A percentile compares a stretch with the other conserved stretches of the same genome.
These are phyloP conservation scores for Grifola frondosa DNA, from an alignment of 1,284 basidiomycete species.

Conservation along the genomic window DNA sequence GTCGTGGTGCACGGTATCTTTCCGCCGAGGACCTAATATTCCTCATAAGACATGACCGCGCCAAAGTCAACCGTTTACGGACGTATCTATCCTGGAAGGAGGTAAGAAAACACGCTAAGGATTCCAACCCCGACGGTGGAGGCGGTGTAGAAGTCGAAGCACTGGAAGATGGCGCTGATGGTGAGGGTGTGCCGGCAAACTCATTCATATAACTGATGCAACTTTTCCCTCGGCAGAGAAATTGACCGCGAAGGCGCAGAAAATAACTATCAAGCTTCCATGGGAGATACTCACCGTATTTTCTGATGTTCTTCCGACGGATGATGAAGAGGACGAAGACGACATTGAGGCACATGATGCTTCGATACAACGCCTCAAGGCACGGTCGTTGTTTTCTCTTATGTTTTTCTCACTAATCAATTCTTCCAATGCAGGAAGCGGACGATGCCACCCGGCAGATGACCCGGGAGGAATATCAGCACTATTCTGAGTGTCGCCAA, in stretches of 20 bases:
- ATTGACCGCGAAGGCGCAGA: slow-evolving; percentile 81
- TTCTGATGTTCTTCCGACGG: slow-evolving; percentile 83
- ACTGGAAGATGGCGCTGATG: slow-evolving; percentile 76
- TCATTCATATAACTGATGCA: not conserved
- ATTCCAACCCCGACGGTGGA: slow-evolving; percentile 76
- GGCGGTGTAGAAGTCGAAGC: slow-evolving; percentile 80
- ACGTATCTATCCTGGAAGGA: slow-evolving; percentile 99
- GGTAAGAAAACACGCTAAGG: slow-evolving; percentile 93
- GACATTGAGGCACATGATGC: slow-evolving; percentile 96
- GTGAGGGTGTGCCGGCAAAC: slow-evolving; percentile 34
- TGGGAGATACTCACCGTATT: slow-evolving; percentile 96
- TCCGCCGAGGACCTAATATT: slow-evolving; percentile 96
- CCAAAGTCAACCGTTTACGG: slow-evolving; percentile 89
- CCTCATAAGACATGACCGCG: slow-evolving; percentile 91
- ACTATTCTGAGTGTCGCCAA: slow-evolving; percentile 96
- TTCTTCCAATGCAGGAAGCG: slow-evolving; percentile 61
- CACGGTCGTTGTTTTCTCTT: slow-evolving; percentile 29
- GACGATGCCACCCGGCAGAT: slow-evolving; percentile 95
- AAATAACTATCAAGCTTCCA: slow-evolving; percentile 92
- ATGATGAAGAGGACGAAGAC: slow-evolving; percentile 95
- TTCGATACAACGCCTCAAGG: slow-evolving; percentile 83
- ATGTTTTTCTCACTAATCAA: not conserved
- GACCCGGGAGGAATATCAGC: slow-evolving; percentile 96
- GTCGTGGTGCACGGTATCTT: slow-evolving; percentile 82
- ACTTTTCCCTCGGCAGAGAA: slow-evolving; percentile 63